Evolutionary conservation across 306 rosid genomes (phyloP).

Genomic region (Vigna radiata): DNA sequence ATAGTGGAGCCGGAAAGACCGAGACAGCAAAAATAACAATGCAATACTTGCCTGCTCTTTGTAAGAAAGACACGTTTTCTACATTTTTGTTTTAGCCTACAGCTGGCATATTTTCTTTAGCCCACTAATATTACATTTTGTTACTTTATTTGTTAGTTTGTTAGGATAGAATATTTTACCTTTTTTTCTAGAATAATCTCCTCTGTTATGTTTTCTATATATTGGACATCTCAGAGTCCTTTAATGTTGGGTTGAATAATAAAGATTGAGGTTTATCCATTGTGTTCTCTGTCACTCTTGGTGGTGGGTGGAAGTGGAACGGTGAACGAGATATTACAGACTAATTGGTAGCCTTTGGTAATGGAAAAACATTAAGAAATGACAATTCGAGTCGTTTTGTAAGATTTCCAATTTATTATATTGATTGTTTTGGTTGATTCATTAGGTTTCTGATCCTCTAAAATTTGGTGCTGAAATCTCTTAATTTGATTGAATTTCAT

Average conservation of each 20-base stretch:
- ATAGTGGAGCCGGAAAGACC: conserved; percentile 99
- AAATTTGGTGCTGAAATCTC: conserved; percentile 30
- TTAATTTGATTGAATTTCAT: conserved; percentile 47
- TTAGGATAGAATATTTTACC: too few relatives aligned
- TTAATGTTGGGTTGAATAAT: too few relatives aligned
- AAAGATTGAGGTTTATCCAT: too few relatives aligned
- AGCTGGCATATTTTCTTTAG: too few relatives aligned
- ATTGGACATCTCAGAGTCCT: too few relatives aligned
- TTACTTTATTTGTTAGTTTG: too few relatives aligned
- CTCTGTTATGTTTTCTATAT: too few relatives aligned
- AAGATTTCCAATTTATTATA: conserved; percentile 55
- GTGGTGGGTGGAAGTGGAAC: conserved; percentile 99
- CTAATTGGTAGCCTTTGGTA: conserved; percentile 98
- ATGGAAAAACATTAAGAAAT: conserved; percentile 95
- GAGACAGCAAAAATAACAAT: conserved; percentile 98
- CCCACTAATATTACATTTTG: too few relatives aligned
- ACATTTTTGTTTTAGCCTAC: too few relatives aligned
- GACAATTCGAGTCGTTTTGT: conserved; percentile 99
- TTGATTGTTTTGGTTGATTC: conserved; percentile 43
- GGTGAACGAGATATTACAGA: conserved; percentile 91
- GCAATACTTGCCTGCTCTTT: conserved; percentile 97
- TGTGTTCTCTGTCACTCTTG: too few relatives aligned
- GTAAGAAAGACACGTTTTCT: too few relatives aligned
- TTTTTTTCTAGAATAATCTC: too few relatives aligned
- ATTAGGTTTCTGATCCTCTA: conserved; percentile 34